These are phyloP conservation scores for Cladosporium sp. DNA, from an alignment of 2,329 filamentous ascomycete species.

Conservation along the genomic window DNA sequence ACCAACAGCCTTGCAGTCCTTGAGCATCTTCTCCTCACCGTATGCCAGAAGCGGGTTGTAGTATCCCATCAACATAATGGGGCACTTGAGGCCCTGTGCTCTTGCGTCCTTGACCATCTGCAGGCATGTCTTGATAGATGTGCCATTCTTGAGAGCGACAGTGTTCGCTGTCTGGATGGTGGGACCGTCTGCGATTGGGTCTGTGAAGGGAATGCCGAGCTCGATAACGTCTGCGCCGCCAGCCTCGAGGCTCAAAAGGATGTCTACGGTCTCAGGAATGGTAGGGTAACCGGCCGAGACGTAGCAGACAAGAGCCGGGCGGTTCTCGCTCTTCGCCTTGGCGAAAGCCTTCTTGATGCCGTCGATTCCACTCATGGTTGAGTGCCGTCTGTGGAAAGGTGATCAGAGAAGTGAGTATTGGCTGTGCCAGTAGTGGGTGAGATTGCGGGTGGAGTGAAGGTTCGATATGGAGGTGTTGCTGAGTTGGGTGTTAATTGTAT, in stretches of 20 bases:
- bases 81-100: conserved; percentile 72
- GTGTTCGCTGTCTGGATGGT: conserved; percentile 97
- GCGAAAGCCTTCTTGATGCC: conserved; percentile 53
- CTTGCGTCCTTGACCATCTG: conserved; percentile 82
- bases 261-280: conserved; percentile 75
- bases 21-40: conserved; percentile 84
- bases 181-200: conserved; percentile 95
- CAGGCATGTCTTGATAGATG: conserved; percentile 76
- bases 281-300: conserved; percentile 92
- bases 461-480: not conserved
- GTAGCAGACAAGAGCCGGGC: conserved; percentile 85
- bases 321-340: conserved; percentile 51
- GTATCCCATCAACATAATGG: conserved; percentile 96
- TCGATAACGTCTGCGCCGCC: conserved; percentile 95
- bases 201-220: conserved; percentile 93
- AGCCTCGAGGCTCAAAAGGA: conserved; percentile 85
- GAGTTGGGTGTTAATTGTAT: not conserved
- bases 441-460: not conserved
- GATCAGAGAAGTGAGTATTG: not conserved
- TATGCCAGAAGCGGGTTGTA: conserved; percentile 96
- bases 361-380: conserved; percentile 31
- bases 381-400: not conserved
- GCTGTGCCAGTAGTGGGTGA: not conserved
- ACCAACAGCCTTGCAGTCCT: conserved; percentile 78
- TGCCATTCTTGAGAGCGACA: conserved; percentile 80